Evolutionary conservation across 805 yeast species (phyloP).

Genomic region (Metschnikowia rubicola): DNA sequence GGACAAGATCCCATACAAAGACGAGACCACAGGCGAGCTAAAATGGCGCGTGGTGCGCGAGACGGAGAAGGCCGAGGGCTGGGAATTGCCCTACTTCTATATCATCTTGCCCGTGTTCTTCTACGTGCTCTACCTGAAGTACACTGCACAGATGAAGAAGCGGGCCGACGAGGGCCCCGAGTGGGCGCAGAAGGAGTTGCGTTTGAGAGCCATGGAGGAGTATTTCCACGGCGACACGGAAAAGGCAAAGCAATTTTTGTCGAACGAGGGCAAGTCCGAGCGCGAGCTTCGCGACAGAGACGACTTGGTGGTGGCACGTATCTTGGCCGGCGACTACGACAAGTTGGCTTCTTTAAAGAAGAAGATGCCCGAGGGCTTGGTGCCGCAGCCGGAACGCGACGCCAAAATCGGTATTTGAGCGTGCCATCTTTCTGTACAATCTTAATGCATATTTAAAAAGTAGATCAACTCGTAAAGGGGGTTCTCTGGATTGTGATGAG

Average conservation of each 20-base stretch:
- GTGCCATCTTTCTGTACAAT: background rate
- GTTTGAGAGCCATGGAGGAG: constrained; percentile 69
- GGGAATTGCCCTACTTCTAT: constrained; percentile 75
- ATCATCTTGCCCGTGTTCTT: constrained; percentile 69
- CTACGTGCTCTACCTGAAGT: constrained; percentile 49
- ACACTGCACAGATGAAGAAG: constrained; percentile 40
- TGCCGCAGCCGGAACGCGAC: constrained; percentile 34
- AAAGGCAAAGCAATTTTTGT: constrained; percentile 52
- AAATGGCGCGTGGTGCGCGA: constrained; percentile 77
- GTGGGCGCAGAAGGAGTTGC: constrained; percentile 83
- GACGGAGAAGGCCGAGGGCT: constrained; percentile 71
- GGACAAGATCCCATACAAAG: constrained; percentile 82
- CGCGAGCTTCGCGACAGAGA: constrained; percentile 66
- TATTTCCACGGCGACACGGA: constrained; percentile 50
- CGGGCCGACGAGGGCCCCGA: constrained; percentile 48
- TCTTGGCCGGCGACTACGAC: constrained; percentile 82
- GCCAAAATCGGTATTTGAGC: constrained; percentile 32
- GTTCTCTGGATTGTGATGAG: background rate
- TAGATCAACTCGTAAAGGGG: background rate
- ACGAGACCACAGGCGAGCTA: constrained; percentile 71
- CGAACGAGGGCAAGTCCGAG: constrained; percentile 48
- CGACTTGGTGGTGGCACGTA: constrained; percentile 74
- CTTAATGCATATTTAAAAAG: background rate
- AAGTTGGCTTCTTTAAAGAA: constrained; percentile 56
- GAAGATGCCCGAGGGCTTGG: constrained; percentile 40